phyloP scores from a whole-genome alignment of 345 rosid species.

The Euphorbia lathyris region DNA sequence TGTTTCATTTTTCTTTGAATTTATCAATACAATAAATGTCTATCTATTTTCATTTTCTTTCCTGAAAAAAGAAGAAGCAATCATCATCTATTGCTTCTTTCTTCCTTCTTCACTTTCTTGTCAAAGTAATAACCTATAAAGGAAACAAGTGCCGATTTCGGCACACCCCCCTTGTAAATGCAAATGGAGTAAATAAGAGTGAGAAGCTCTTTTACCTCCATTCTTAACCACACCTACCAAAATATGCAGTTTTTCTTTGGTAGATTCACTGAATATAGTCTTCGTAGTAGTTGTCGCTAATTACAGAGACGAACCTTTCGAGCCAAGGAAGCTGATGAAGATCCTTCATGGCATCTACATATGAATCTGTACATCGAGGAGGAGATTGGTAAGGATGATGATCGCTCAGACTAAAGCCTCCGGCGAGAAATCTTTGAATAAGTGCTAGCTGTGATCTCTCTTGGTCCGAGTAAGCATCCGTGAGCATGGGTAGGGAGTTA shows the following conservation, averaged over 20 bases:
- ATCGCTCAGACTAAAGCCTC: conserved; percentile 87
- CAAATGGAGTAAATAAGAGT: conserved; percentile 33
- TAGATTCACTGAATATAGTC: conserved; percentile 59
- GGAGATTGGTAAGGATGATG: conserved; percentile 87
- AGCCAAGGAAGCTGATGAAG: conserved; percentile 99
- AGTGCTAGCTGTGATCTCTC: conserved; percentile 90
- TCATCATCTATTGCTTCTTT: not conserved
- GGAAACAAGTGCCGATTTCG: conserved; percentile 9
- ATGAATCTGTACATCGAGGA: conserved; percentile 82
- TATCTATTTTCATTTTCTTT: conserved; percentile 25
- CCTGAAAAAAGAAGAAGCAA: conserved; percentile 26
- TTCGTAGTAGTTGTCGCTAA: conserved; percentile 88
- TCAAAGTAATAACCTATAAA: conserved; percentile 19
- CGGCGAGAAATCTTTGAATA: conserved; percentile 90
- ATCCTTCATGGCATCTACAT: conserved; percentile 89
- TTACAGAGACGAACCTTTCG: conserved; percentile 93
- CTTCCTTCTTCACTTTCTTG: conserved; percentile 5
- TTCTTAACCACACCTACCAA: conserved; percentile 9
- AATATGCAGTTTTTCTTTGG: conserved; percentile 15
- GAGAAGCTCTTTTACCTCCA: conserved; percentile 42
- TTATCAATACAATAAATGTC: conserved; percentile 13
- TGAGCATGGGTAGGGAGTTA: conserved; percentile 73
- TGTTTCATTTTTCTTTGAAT: conserved; percentile 23
- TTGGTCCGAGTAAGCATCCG: conserved; percentile 93
- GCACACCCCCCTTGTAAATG: conserved; percentile 21